A percentile compares a stretch with the other conserved stretches of the same genome.
Evolutionary conservation across 1,139 yeast genomes (phyloP).

Genomic region (Geotrichum fermentans): DNA sequence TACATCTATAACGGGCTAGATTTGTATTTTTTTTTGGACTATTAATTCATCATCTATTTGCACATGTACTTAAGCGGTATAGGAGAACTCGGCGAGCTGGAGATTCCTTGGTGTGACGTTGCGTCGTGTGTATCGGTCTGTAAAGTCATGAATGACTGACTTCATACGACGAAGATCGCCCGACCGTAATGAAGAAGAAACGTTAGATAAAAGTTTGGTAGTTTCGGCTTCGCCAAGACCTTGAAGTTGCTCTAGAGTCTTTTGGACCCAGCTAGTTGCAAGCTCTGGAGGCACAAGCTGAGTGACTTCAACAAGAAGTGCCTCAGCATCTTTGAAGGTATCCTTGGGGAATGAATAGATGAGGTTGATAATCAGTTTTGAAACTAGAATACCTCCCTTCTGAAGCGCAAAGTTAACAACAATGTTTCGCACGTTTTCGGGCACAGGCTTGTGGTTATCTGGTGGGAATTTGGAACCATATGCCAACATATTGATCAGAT

Average conservation of each 20-base stretch:
- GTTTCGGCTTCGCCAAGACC: conserved; percentile 61
- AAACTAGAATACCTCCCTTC: conserved; percentile 56
- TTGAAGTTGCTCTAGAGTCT: conserved; percentile 53
- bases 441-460: conserved; percentile 55
- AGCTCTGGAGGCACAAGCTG: conserved; percentile 45
- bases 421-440: conserved; percentile 48
- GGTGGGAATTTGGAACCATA: conserved; percentile 80
- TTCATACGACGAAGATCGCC: conserved; percentile 73
- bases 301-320: conserved; percentile 60
- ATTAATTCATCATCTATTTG: neutral
- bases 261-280: conserved; percentile 56
- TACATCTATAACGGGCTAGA: neutral
- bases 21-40: neutral
- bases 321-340: conserved; percentile 68
- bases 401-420: conserved; percentile 44
- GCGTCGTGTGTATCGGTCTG: conserved; percentile 77
- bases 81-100: neutral
- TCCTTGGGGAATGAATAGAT: conserved; percentile 69
- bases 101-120: conserved; percentile 43
- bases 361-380: conserved; percentile 57
- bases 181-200: conserved; percentile 57
- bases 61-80: neutral
- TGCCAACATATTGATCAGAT: conserved; percentile 67
- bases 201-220: conserved; percentile 51
- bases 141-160: conserved; percentile 64